A percentile compares a stretch with the other conserved stretches of the same genome.
These are phyloP conservation scores for Cerioporus squamosus DNA, from an alignment of 1,284 basidiomycete genomes.

Conservation along the genomic window DNA sequence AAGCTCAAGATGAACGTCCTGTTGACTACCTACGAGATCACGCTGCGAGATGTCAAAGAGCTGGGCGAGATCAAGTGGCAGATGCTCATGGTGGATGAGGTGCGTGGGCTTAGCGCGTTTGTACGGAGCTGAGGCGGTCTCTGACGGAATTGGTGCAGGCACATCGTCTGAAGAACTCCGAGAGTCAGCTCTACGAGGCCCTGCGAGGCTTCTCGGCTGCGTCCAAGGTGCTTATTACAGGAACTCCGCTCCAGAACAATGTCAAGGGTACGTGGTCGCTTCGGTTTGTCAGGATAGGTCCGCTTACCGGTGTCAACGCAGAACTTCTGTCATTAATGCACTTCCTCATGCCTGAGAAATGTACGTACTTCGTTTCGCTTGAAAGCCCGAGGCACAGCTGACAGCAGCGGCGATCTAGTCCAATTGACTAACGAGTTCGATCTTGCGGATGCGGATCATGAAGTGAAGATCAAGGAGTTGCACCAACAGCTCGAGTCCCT, in stretches of 20 bases:
- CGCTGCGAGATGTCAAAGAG: conserved; percentile 89
- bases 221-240: conserved; percentile 96
- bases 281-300: conserved; percentile 8
- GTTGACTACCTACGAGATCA: conserved; percentile 97
- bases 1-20: conserved; percentile 97
- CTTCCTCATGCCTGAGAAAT: conserved; percentile 98
- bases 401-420: conserved; percentile 26
- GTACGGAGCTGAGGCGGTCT: conserved; percentile 3
- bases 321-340: conserved; percentile 97
- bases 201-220: conserved; percentile 88
- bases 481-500: conserved; percentile 93
- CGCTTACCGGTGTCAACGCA: conserved; percentile 34
- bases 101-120: conserved; percentile 31
- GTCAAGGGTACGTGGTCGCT: conserved; percentile 77
- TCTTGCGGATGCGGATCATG: conserved; percentile 91
- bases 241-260: conserved; percentile 98
- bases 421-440: conserved; percentile 92
- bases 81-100: conserved; percentile 94
- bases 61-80: conserved; percentile 98
- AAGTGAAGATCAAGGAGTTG: conserved; percentile 92
- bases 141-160: conserved; percentile 54
- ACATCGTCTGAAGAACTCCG: conserved; percentile 97
- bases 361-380: conserved; percentile 49
- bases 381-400: conserved; percentile 5
- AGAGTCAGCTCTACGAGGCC: conserved; percentile 96